phyloP scores from a whole-genome alignment of 768 basidiomycete species.

The Serendipita indica region DNA sequence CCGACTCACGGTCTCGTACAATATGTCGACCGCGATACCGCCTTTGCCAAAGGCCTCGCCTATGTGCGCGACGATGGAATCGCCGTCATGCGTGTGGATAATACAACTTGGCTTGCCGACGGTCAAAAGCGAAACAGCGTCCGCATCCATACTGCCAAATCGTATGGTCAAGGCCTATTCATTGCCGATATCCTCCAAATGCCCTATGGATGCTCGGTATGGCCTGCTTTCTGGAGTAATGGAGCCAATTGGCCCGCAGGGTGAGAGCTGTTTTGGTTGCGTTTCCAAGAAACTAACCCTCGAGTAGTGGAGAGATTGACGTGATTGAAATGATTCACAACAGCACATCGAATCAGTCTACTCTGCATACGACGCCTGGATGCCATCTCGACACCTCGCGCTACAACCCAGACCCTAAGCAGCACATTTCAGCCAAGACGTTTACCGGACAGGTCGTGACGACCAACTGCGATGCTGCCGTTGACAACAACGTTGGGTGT shows the following conservation, averaged over 20 bases:
- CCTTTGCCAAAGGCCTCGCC: slow-evolving; percentile 13
- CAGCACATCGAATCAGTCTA: slow-evolving; percentile 28
- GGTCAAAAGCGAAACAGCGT: slow-evolving; percentile 13
- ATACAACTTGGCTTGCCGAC: slow-evolving; percentile 10
- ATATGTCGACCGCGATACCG: slow-evolving; percentile 10
- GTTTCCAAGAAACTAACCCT: too few species aligned
- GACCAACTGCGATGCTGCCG: slow-evolving; percentile 22
- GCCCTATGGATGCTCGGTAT: slow-evolving; percentile 15
- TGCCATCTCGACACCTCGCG: slow-evolving; percentile 25
- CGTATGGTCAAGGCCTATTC: slow-evolving; percentile 15
- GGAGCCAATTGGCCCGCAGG: slow-evolving; percentile 14
- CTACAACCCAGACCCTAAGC: background rate
- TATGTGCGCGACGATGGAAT: slow-evolving; percentile 12
- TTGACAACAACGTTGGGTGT: slow-evolving; percentile 28
- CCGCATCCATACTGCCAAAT: slow-evolving; percentile 13
- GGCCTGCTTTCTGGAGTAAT: slow-evolving; percentile 16
- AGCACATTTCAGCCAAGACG: background rate
- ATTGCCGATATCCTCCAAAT: slow-evolving; percentile 15
- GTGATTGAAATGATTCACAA: slow-evolving; percentile 32
- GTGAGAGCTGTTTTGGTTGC: too few species aligned
- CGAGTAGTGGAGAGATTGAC: slow-evolving; percentile 28
- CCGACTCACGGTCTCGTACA: slow-evolving; percentile 17
- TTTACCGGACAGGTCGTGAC: slow-evolving; percentile 21
- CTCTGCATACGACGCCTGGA: slow-evolving; percentile 27
- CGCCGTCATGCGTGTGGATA: slow-evolving; percentile 12